Evolutionary conservation across 129 eudicot genomes (phyloP), one percentile per base, ranked within the genome.

Genomic region (Solidago caesia): DNA sequence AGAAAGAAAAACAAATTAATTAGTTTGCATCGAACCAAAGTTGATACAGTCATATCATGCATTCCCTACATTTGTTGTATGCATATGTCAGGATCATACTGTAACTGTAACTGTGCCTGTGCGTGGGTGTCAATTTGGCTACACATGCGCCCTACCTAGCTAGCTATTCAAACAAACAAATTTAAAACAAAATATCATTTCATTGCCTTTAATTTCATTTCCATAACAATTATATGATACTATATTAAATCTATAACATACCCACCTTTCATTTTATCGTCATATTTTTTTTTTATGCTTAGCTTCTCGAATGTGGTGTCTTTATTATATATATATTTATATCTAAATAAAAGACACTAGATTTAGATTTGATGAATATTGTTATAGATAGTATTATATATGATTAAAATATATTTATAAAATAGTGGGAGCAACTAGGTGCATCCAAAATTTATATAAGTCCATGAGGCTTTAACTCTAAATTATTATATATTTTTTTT

Each of bases 51-150:
- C 75, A 67, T 79, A 72, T 79, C 75, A 67, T 79, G 78, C 78
- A 71, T 64, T 71, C 67, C 77, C 77, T 71, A 68, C 81, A 68
- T 65, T 53, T 79, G 74, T 65, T 79, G 82, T 79, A 71, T 64
- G 53, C 67, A 65, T 44, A 79, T 79, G 78, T 72, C 78, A 73
- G 72, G 68, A 55, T 79, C 51, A 65, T 66, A 43, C 62, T 73
- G 56, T 59, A 57, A 79, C 75, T 65, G 67, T 33, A 21, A 21
- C 21, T 21, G 21, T 21, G 21, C 21, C 21, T 21, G 21, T 21
- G 21, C 21, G 21, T 55, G 64, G 68, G 68, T 73, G 79, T 61
- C 47, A 72, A 79, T 73, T 68, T 73, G 79, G 78, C 70, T 46
- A 56, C 61, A 57, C 52, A 72, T 79, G 74, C 21, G 21, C 21